Conservation (phyloP, 352 stramenopile species). For the Phytophthora niederhauseri region DNA sequence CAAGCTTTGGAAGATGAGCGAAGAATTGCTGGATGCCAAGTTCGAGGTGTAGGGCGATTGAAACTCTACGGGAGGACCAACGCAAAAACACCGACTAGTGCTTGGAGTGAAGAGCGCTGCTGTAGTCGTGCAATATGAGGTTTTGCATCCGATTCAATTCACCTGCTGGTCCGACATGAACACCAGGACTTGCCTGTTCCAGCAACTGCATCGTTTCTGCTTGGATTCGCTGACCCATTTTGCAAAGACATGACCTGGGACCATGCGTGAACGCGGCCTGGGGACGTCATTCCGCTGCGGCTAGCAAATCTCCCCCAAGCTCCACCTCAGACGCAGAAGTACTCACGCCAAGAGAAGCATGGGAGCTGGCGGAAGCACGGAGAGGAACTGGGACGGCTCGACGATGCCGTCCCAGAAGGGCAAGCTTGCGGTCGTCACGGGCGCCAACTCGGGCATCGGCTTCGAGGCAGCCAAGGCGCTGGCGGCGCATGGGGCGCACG, state of each 20-base stretch:
- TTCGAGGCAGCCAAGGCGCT: constrained; percentile 65
- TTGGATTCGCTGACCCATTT: constrained; percentile 36
- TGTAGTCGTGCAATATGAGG: not conserved
- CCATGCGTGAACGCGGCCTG: too few species aligned
- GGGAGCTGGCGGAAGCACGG: constrained; percentile 10
- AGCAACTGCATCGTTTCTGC: constrained; percentile 24
- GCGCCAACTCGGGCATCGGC: constrained; percentile 79
- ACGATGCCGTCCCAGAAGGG: constrained; percentile 40
- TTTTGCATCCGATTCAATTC: not conserved
- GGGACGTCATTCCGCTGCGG: not conserved
- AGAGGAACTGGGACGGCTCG: constrained; percentile 33
- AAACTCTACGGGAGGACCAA: not conserved
- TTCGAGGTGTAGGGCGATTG: constrained; percentile 32
- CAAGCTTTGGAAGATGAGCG: constrained; percentile 54
- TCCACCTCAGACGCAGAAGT: constrained; percentile 15
- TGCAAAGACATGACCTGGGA: constrained; percentile 28
- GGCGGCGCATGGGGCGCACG: constrained; percentile 58
- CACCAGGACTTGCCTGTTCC: not conserved
- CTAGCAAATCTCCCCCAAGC: constrained; percentile 23
- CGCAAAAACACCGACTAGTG: not conserved
- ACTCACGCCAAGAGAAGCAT: constrained; percentile 27
- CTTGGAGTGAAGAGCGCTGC: constrained; percentile 3
- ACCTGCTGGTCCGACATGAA: too few species aligned
- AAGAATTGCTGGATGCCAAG: constrained; percentile 34
- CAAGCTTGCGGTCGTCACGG: constrained; percentile 78